Conservation (phyloP, 2,329 filamentous ascomycete genomes). For the Curvularia sp. region DNA sequence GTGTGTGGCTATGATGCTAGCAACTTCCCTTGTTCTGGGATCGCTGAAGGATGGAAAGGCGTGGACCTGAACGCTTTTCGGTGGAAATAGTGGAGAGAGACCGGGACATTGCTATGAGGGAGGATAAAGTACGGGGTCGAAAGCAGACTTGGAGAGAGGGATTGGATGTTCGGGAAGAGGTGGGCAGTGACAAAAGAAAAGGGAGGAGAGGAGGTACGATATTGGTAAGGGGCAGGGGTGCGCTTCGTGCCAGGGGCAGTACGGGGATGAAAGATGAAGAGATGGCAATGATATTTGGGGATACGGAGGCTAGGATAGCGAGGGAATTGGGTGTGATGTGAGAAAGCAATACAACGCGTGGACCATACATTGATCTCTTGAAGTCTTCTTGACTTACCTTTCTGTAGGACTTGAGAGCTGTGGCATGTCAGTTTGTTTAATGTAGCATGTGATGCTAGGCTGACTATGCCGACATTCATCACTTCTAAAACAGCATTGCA, state of each 20-base stretch:
- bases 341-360: neutral
- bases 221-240: neutral
- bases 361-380: neutral
- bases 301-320: neutral
- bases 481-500: too few species aligned
- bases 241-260: neutral
- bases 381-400: neutral
- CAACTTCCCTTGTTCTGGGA: constrained; percentile 14
- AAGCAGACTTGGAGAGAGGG: neutral
- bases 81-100: constrained; percentile 4
- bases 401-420: neutral
- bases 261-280: neutral
- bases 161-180: neutral
- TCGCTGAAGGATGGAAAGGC: constrained; percentile 12
- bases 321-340: neutral
- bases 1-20: constrained; percentile 11
- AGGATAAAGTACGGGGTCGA: neutral
- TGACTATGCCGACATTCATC: neutral
- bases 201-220: neutral
- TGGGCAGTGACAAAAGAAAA: neutral
- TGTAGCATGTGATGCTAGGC: neutral
- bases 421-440: neutral
- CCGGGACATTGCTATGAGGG: constrained; percentile 22
- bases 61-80: constrained; percentile 31
- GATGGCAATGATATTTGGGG: neutral